A percentile compares a stretch with the other conserved stretches of the same genome.
phyloP scores from a whole-genome alignment of 495 filamentous ascomycete genomes.

The Filosporella fistucella region DNA sequence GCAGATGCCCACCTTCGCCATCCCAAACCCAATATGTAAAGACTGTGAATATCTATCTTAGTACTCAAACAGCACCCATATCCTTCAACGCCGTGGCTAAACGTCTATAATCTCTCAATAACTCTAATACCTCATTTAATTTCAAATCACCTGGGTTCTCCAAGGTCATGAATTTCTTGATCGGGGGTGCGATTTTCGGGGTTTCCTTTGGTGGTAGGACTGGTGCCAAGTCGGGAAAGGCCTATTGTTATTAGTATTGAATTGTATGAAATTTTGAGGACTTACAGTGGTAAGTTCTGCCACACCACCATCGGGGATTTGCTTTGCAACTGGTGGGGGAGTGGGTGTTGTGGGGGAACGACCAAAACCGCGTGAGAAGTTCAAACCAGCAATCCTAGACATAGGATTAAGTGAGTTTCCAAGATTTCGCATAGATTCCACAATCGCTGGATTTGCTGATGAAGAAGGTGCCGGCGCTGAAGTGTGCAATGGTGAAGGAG shows the following conservation, averaged over 20 bases:
- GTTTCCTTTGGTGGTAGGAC: constrained; percentile 42
- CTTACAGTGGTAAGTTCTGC: constrained; percentile 46
- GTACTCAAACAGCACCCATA: constrained; percentile 46
- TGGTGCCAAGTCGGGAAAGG: constrained; percentile 55
- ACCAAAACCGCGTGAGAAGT: constrained; percentile 69
- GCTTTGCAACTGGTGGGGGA: constrained; percentile 16
- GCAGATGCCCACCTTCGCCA: background rate
- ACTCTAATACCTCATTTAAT: constrained; percentile 73
- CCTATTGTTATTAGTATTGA: constrained; percentile 26
- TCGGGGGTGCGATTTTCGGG: constrained; percentile 63
- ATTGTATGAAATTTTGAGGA: background rate
- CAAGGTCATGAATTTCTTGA: constrained; percentile 75
- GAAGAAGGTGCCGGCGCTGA: constrained; percentile 7
- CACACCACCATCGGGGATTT: constrained; percentile 36
- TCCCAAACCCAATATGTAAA: too few relatives aligned
- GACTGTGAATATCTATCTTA: too few relatives aligned
- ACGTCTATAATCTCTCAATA: constrained; percentile 85
- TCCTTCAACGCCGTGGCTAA: constrained; percentile 65
- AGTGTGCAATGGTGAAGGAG: constrained; percentile 16
- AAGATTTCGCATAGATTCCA: constrained; percentile 80
- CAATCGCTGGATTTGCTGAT: constrained; percentile 42
- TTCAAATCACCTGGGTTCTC: constrained; percentile 73
- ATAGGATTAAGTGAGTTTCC: constrained; percentile 82
- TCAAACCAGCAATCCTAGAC: constrained; percentile 54
- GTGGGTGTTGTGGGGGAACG: constrained; percentile 38